Evolutionary conservation across 2,329 filamentous ascomycete genomes (phyloP), one percentile per base, ranked within the genome.

Genomic region (Curvularia lunata): DNA sequence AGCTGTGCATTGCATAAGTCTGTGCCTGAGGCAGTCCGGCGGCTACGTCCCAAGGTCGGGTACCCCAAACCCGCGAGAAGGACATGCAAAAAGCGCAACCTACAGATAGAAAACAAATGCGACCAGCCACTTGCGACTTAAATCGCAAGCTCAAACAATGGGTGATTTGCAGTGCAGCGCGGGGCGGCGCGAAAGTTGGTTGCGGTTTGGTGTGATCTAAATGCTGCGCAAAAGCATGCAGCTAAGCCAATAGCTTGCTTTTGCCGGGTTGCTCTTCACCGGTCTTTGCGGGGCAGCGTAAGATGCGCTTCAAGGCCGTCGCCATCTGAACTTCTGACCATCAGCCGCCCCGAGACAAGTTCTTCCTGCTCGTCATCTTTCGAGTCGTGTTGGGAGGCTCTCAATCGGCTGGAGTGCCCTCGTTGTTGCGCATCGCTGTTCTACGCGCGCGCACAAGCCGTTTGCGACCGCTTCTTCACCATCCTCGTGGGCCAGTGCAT

Each of bases 221-320:
- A 67, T 63, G 67, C 61, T 70, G 67, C 68, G 65, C 68, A 70
- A 54, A 58, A 56, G 55, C 58, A 68, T 74, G 66, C 66, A 66
- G 67, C 70, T 74, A 69, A 60, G 57, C 69, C 72, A 72, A 71
- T 72, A 68, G 68, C 64, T 62, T 66, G 68, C 69, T 67, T 68
- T 60, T 63, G 47, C 56, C 59, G 63, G 46, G 62, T 62, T 58
- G 40, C 55, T 63, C 57, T 69, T 76, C 64, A 76, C 74, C 74
- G 74, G 74, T 75, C 63, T 51, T 66, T 63, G 73, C 69, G 72
- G 73, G 71, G 72, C 63, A 64, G 58, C 58, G 64, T 74, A 61
- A 70, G 66, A 66, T 68, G 69, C 56, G 61, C 64, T 59, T 64
- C 58, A 63, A 62, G 62, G 63, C 62, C 62, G 64, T 64, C 54